Evolutionary conservation across 2,329 filamentous ascomycete genomes (phyloP).

Genomic region (Parascedosporium putredinis): DNA sequence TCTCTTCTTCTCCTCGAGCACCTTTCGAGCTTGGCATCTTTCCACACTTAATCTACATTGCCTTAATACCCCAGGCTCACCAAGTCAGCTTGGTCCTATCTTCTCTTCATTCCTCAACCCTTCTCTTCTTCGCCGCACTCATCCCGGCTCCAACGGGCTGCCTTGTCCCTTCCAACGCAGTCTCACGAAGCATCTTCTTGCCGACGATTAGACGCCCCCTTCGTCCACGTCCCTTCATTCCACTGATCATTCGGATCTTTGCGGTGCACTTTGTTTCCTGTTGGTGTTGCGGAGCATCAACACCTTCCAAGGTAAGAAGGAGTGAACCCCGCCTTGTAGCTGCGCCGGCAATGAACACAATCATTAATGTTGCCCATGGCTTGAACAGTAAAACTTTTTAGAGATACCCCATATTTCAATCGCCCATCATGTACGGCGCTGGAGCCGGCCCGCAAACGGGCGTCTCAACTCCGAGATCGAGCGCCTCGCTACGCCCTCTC

Average conservation of each 20-base stretch:
- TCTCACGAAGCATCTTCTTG: not conserved
- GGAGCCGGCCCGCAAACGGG: constrained; percentile 82
- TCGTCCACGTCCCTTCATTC: not conserved
- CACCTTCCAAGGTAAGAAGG: not conserved
- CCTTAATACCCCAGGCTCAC: constrained; percentile 1
- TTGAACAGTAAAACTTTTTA: constrained; percentile 21
- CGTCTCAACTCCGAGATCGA: constrained; percentile 91
- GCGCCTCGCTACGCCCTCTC: constrained; percentile 82
- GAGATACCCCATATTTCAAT: constrained; percentile 27
- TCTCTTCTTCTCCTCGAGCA: not conserved
- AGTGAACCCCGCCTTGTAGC: too few species aligned
- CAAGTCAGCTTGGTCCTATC: not conserved
- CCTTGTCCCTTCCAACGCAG: not conserved
- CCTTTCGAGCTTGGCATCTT: not conserved
- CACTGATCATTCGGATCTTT: not conserved
- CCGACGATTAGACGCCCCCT: not conserved
- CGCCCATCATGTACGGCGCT: constrained; percentile 71
- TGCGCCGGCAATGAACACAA: too few species aligned
- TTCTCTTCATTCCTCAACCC: not conserved
- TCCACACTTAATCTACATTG: not conserved
- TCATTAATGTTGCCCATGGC: too few species aligned
- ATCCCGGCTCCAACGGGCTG: not conserved
- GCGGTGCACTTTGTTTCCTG: not conserved
- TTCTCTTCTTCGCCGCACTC: not conserved
- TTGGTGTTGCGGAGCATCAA: not conserved